Evolutionary conservation across 2,329 filamentous ascomycete species (phyloP), one percentile per base, ranked within the genome.

Genomic region (Penicillium sp.): DNA sequence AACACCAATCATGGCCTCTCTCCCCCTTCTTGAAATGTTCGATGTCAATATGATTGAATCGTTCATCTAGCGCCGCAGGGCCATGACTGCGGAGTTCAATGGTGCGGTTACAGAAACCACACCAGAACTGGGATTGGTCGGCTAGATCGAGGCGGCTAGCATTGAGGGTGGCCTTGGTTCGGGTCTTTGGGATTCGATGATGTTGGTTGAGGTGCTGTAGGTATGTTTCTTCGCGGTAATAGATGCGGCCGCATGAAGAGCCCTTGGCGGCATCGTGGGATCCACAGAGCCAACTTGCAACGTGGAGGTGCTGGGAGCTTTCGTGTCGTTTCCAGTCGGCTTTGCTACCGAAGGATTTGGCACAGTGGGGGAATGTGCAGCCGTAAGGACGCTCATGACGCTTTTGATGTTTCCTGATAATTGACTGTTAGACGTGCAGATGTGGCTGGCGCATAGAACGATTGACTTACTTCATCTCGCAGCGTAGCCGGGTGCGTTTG

Each of bases 271-370:
- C n/a, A 36, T 64, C 58, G 6, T 59, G 66, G 28, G 80, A 70
- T 28, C 81, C 76, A 66, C 91, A 96, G 28, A 82, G 83, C 85
- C 88, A 96, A 44, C 80, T 79, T 64, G 91, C 86, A 6, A 82
- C 70, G 53, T 87, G 83, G 55, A 82, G 84, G 68, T 96, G 91
- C 64, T 93, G 88, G 15, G 82, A 85, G 59, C 85, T 87, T 65
- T 96, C 93, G 65, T 96, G 92, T 1, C 92, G 84, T 68, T 95
- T 95, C 92, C 85, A 96, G 70, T 96, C 92, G 53, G 90, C 92
- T 67, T 96, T 95, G 70, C 88, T 92, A n/a, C 92, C 92, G 61
- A 96, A 96, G 0, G 68, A 77, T 65, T 90, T 91, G 45, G 73
- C 70, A 65, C 92, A 96, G 28, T 75, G 72, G 8, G 77, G 71